A percentile compares a stretch with the other conserved stretches of the same genome.
Evolutionary conservation across 179 eudicot species (phyloP).

Genomic region (Silene noctiflora): DNA sequence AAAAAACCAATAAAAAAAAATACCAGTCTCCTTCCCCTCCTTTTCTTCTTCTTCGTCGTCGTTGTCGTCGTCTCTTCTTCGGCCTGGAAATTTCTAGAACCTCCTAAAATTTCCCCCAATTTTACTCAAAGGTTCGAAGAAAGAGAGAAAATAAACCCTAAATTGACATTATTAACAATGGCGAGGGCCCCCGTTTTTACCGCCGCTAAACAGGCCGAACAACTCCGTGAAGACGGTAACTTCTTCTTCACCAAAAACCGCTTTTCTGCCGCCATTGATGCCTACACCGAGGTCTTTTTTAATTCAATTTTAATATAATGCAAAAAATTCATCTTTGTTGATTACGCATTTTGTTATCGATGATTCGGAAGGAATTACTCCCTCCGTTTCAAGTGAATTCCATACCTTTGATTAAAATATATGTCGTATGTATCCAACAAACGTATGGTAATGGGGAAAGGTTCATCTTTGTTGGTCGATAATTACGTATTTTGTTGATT

Average conservation of each 20-base stretch:
- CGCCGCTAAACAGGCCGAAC: slow-evolving; percentile 63
- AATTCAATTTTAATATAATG: background rate
- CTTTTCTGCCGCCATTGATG: slow-evolving; percentile 88
- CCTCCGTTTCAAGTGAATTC: too few species aligned
- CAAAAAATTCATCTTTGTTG: background rate
- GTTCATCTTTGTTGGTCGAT: too few species aligned
- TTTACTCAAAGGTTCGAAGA: background rate
- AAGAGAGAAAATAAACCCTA: slow-evolving; percentile 9
- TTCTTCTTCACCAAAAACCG: slow-evolving; percentile 53
- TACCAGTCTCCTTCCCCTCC: slow-evolving; percentile 4
- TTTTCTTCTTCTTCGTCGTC: slow-evolving; percentile 1
- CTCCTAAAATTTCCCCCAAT: background rate
- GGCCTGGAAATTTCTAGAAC: background rate
- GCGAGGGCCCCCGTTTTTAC: slow-evolving; percentile 21
- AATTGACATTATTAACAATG: slow-evolving; percentile 22
- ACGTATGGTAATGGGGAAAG: too few species aligned
- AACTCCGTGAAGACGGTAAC: slow-evolving; percentile 65
- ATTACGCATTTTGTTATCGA: background rate
- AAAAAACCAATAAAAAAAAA: too few species aligned
- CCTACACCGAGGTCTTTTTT: slow-evolving; percentile 68
- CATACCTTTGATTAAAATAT: background rate
- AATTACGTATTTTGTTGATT: too few species aligned
- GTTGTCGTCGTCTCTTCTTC: slow-evolving; percentile 15
- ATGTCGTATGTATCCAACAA: too few species aligned
- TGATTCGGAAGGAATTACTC: too few species aligned